Base-by-base conservation (phyloP, 129 eudicot species). In the Centaurea solstitialis region DNA sequence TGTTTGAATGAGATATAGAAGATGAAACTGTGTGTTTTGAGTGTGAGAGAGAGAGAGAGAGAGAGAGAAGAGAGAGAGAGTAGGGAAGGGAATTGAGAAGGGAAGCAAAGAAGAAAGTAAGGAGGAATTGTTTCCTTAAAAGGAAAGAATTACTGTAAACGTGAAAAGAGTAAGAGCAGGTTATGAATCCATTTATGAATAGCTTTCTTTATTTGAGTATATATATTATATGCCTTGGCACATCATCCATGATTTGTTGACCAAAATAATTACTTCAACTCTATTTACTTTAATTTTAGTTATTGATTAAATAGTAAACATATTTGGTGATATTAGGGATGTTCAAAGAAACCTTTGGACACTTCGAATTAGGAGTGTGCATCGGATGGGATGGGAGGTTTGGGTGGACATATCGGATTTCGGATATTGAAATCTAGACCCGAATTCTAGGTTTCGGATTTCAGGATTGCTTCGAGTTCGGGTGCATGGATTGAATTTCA, bases 81-180 rank as follows among this genome's bases (percentile, higher is more conserved):
- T 65, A 40, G 73, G 39, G 30, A 59, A 65, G 72, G 22, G 21
- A 26, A 26, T 26, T 26, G 30, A 2, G 30, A 20, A 64, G 53
- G 18, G 69, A 72, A 59, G 68, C 76, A 50, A 26, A 43, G 78
- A 72, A 79, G 70, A 75, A 83, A 73, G 74, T 26, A 38, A 69
- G 23, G 80, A 75, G 76, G 82, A 69, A 39, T 68, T 67, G 77
- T 88, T 80, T 74, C 93, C 81, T 15, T 23, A 85, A 84, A 87
- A 61, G 81, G 93, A 70, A 88, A 88, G 84, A 5, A 9, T 83
- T 89, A 61, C 93, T 76, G 65, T 78, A 84, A 82, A 10, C n/a
- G 86, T 85, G 96, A 80, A 86, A 91, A 47, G 76, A 64, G 80
- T 75, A 78, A 74, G 85, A 85, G 86, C n/a, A 73, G 40, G 79